Conservation (phyloP, 306 rosid genomes). For the Aeschynomene evenia region DNA sequence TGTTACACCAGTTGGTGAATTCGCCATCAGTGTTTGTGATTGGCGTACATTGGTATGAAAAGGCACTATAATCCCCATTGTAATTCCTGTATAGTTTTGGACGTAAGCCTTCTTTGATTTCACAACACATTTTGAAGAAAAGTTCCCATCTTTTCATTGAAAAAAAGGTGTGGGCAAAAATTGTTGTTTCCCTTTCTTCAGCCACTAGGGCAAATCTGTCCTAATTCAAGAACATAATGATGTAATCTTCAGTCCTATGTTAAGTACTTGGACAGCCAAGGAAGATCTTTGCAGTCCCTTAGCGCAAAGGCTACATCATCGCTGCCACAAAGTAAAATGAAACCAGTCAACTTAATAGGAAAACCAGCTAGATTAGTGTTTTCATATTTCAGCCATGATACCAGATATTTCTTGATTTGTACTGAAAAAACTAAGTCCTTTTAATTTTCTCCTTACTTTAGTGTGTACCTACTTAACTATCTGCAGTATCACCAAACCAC, state of each 20-base stretch:
- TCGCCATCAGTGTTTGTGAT: too few relatives aligned
- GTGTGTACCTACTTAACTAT: background rate
- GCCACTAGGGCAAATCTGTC: conserved; percentile 5
- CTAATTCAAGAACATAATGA: background rate
- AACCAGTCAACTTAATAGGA: conserved; percentile 28
- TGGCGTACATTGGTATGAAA: too few relatives aligned
- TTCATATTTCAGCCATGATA: background rate
- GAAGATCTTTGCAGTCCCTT: conserved; percentile 71
- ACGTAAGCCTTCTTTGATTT: background rate
- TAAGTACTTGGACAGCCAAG: conserved; percentile 89
- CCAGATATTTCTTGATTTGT: background rate
- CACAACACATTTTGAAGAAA: background rate
- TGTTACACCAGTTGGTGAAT: too few relatives aligned
- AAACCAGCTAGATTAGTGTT: background rate
- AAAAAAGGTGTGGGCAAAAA: conserved; percentile 25
- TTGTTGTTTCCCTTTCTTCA: background rate
- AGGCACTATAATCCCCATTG: too few relatives aligned
- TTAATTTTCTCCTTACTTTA: background rate
- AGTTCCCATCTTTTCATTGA: background rate
- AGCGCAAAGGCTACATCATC: conserved; percentile 87
- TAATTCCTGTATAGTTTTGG: background rate
- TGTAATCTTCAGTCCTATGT: conserved; percentile 14
- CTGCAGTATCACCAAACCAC: background rate
- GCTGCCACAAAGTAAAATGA: conserved; percentile 39
- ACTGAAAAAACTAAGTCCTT: background rate